Base-by-base conservation (phyloP, 2,329 filamentous ascomycete genomes). In the Arthrobotrys conoides region DNA sequence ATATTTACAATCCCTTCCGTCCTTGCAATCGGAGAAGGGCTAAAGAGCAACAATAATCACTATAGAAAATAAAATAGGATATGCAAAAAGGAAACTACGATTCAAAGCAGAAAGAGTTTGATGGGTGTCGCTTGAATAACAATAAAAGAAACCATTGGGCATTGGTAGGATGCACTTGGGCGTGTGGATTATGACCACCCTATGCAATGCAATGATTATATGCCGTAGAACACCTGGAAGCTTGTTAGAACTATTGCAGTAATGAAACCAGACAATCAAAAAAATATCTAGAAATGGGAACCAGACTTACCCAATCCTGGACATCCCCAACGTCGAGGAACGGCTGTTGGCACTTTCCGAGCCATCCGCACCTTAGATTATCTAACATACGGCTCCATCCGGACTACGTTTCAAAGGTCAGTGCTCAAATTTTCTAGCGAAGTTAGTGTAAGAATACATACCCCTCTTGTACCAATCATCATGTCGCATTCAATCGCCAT, bases 301-400 rank as follows among this genome's bases (percentile, higher is more conserved):
- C 27, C 6, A 12, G 18, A 80, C 76, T 44, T 53, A 80, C 81
- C 80, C 78, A 82, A 51, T 80, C 81, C 41, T 80, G 53, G 10
- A 76, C 63, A 27, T 78, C 75, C 41, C 81, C 81, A 53, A 82
- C 80, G 38, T 82, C 81, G 10, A 82, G 33, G 64, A 81, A 81
- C 14, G 81, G 64, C 41, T 80, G 79, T 46, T 80, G 80, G 53
- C 80, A 82, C 63, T 78, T 80, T 1, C 79, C 69, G 53, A 79
- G 66, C 81, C 80, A 82, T 16, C 80, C 76, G 27, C 82, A 82
- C 33, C 81, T 72, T 41, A 82, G 76, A 18, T 80, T 71, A 59
- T 82, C 82, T 5, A 81, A 71, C n/a, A 82, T 75, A 5, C 80
- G 70, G 51, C 81, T 82, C 81, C 81, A 82, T 14, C 81, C 80